These are phyloP conservation scores for Meripilus lineatus DNA, from an alignment of 1,284 basidiomycete genomes.

Conservation along the genomic window DNA sequence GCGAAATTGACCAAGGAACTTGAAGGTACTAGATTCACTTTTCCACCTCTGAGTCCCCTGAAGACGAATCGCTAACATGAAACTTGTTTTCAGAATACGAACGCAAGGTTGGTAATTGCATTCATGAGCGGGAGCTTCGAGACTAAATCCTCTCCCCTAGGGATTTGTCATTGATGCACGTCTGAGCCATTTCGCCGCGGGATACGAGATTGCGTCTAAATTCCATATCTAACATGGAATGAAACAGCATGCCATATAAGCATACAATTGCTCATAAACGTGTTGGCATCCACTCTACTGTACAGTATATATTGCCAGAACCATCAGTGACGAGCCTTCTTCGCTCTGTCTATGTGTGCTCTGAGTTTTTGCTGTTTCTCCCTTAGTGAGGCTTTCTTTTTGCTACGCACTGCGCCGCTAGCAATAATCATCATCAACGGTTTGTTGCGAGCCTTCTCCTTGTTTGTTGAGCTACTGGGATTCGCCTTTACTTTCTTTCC, in stretches of 20 bases:
- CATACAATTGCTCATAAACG: background rate
- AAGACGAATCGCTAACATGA: background rate
- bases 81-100: constrained; percentile 51
- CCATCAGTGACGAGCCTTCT: constrained; percentile 42
- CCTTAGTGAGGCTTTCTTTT: constrained; percentile 84
- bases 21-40: constrained; percentile 43
- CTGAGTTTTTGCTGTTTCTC: constrained; percentile 81
- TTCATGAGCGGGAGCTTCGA: constrained; percentile 1
- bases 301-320: background rate
- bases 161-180: constrained; percentile 78
- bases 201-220: constrained; percentile 51
- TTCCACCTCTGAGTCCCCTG: background rate
- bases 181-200: constrained; percentile 68
- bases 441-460: constrained; percentile 88
- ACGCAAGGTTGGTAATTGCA: constrained; percentile 37
- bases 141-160: no score
- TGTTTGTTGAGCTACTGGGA: constrained; percentile 82
- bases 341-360: constrained; percentile 67
- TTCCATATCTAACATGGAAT: constrained; percentile 11
- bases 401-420: constrained; percentile 70
- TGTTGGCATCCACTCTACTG: background rate
- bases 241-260: background rate
- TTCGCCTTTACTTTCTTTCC: constrained; percentile 84
- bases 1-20: constrained; percentile 57
- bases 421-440: constrained; percentile 91